Percentiles rank a stretch among this genome's conserved stretches.
phyloP scores from a whole-genome alignment of 768 basidiomycete species.

The Lactarius hatsudake region DNA sequence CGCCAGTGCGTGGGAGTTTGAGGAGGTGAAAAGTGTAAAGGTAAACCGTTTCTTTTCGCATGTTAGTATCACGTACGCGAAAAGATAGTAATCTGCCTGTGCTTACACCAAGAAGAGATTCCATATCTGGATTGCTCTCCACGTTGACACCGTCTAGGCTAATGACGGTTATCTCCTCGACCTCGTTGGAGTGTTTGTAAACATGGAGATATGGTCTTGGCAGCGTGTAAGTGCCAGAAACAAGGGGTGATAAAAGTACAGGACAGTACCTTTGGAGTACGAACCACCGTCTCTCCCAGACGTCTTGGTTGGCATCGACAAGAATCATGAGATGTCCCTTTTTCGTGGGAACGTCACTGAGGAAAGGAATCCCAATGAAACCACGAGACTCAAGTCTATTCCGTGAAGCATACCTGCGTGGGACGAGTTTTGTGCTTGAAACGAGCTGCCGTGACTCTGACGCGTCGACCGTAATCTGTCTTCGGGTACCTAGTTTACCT shows the following conservation, averaged over 20 bases:
- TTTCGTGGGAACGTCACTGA: slow-evolving; percentile 79
- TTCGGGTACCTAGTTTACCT: slow-evolving; percentile 34
- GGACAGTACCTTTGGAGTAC: slow-evolving; percentile 69
- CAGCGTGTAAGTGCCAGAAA: neutral
- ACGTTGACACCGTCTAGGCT: slow-evolving; percentile 83
- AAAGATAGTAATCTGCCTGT: neutral
- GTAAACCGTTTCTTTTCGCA: slow-evolving; percentile 68
- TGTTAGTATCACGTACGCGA: slow-evolving; percentile 4
- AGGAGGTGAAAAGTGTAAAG: slow-evolving; percentile 88
- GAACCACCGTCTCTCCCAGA: slow-evolving; percentile 85
- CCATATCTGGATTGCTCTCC: slow-evolving; percentile 83
- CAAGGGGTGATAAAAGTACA: slow-evolving; percentile 2
- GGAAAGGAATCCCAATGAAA: slow-evolving; percentile 8
- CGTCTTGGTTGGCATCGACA: slow-evolving; percentile 71
- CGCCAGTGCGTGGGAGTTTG: slow-evolving; percentile 87
- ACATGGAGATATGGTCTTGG: slow-evolving; percentile 85
- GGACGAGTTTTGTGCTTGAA: slow-evolving; percentile 68
- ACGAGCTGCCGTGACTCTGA: slow-evolving; percentile 63
- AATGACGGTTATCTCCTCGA: slow-evolving; percentile 80
- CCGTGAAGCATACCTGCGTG: slow-evolving; percentile 56
- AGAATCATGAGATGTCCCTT: slow-evolving; percentile 81
- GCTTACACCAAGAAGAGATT: slow-evolving; percentile 69
- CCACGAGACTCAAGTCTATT: slow-evolving; percentile 6
- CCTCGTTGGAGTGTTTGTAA: slow-evolving; percentile 79
- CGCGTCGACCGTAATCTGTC: slow-evolving; percentile 37